A percentile compares a stretch with the other conserved stretches of the same genome.
Evolutionary conservation across 2,329 filamentous ascomycete species (phyloP).

Genomic region (Bisporella sp.): DNA sequence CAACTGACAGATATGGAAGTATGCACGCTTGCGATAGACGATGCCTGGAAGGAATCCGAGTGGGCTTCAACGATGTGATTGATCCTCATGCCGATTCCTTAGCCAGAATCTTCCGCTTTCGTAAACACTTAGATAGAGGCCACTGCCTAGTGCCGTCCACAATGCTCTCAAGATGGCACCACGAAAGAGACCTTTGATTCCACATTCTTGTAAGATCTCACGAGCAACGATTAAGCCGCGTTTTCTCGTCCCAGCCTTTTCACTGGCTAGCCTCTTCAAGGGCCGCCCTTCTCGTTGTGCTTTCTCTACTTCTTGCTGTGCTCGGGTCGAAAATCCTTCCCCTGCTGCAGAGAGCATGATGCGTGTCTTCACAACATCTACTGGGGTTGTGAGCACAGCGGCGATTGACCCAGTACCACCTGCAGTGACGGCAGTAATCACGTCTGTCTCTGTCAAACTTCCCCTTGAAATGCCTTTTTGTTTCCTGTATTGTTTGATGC

Average conservation of each 20-base stretch:
- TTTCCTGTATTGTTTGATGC: slow-evolving; percentile 40
- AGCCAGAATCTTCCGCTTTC: slow-evolving; percentile 69
- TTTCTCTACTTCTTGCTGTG: slow-evolving; percentile 17
- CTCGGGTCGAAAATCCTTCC: slow-evolving; percentile 23
- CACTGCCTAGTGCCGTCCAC: slow-evolving; percentile 80
- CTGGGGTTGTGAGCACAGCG: slow-evolving; percentile 77
- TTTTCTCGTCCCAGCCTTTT: slow-evolving; percentile 29
- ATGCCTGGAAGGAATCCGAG: slow-evolving; percentile 2
- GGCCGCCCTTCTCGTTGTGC: slow-evolving; percentile 22
- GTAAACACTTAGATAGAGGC: slow-evolving; percentile 80
- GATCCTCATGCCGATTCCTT: slow-evolving; percentile 14
- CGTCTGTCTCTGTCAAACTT: slow-evolving; percentile 55
- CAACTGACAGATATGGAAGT: no score
- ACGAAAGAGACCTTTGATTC: slow-evolving; percentile 67
- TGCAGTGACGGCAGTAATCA: slow-evolving; percentile 67
- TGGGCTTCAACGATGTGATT: slow-evolving; percentile 1
- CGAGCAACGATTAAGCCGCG: slow-evolving; percentile 53
- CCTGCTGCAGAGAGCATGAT: slow-evolving; percentile 66
- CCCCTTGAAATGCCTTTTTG: slow-evolving; percentile 18
- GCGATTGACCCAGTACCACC: slow-evolving; percentile 67
- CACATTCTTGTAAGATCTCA: slow-evolving; percentile 59
- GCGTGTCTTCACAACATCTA: slow-evolving; percentile 83
- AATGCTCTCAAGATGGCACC: slow-evolving; percentile 65
- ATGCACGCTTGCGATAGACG: background rate
- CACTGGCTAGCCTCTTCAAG: slow-evolving; percentile 15